Evolutionary conservation across 2,329 filamentous ascomycete species (phyloP), one percentile per base, ranked within the genome.

Genomic region (Ceratocystis destructans): DNA sequence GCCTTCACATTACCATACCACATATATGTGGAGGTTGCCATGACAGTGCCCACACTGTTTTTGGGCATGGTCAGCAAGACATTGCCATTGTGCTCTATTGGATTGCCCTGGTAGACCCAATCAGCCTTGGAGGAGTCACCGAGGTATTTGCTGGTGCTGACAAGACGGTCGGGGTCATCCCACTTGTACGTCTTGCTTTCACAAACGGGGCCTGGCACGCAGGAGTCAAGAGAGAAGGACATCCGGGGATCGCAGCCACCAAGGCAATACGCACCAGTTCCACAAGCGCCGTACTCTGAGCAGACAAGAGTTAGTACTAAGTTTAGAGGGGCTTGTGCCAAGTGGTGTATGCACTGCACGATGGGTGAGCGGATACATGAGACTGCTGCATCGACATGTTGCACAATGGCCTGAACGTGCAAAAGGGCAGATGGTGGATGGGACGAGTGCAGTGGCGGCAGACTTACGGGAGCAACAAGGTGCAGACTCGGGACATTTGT

Each of bases 1-100:
- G 90, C 90, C 75, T 87, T 88, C 72, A 96, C 87, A 76, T 89
- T 96, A 73, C 94, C 94, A 76, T 97, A 99, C 94, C 94, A 97
- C 77, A 99, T 87, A 77, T 96, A 97, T 70, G 85, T 81, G 67
- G 90, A 93, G 6, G 83, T 81, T 70, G 91, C 88, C 66, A 99
- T 78, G 59, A 99, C 84, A 8, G 94, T 96, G 66, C 94, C 94
- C 50, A 90, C 88, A 44, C 88, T 92, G 71, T 87, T 82, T 70
- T 87, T 83, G 53, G 89, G 85, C 93, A 99, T 96, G 70, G 93
- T 97, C 73, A 99, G 79, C 64, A 96, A 79, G 1, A 94, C 79
- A 69, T 85, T 84, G 73, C 86, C 83, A 67, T 89, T 78, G 76
- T 87, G 86, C 41, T 79, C 72, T 53, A 89, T 79, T 15, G 90